A percentile compares a stretch with the other conserved stretches of the same genome.
phyloP scores from a whole-genome alignment of 2,329 filamentous ascomycete genomes.

The Hypoxylon sp. region DNA sequence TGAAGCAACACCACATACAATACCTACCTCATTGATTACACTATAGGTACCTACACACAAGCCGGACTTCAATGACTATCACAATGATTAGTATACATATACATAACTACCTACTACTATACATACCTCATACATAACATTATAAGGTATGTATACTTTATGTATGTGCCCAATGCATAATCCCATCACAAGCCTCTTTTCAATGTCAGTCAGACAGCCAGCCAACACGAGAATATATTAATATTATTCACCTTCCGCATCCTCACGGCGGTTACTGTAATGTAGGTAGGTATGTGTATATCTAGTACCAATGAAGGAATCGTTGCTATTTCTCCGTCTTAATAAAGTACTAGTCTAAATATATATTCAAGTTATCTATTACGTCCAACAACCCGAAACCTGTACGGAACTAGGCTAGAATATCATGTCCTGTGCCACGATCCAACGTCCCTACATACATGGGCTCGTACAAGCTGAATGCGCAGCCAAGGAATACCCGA shows the following conservation, averaged over 20 bases:
- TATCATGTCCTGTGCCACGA: background rate
- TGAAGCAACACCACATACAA: background rate
- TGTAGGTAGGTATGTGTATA: slow-evolving; percentile 9
- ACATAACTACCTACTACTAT: slow-evolving; percentile 1
- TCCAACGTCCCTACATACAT: slow-evolving; percentile 1
- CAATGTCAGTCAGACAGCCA: slow-evolving; percentile 15
- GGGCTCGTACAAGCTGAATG: slow-evolving; percentile 23
- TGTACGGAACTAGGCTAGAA: background rate
- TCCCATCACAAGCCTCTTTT: slow-evolving; percentile 7
- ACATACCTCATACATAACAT: slow-evolving; percentile 7
- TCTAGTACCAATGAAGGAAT: background rate
- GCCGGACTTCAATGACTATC: too few species aligned
- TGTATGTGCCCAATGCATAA: slow-evolving; percentile 5
- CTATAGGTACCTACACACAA: too few species aligned
- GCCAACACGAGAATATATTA: slow-evolving; percentile 9
- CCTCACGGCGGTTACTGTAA: slow-evolving; percentile 3
- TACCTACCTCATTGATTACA: background rate
- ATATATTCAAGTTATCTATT: slow-evolving; percentile 9
- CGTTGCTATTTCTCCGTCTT: background rate
- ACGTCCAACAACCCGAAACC: slow-evolving; percentile 8
- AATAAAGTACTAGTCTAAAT: slow-evolving; percentile 4
- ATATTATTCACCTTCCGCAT: slow-evolving; percentile 3
- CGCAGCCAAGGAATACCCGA: slow-evolving; percentile 21
- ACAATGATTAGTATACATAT: background rate
- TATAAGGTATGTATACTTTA: background rate